Evolutionary conservation across 192 early-diverging fungal species (phyloP), one percentile per base, ranked within the genome.

Genomic region (Cetraspora pellucida): DNA sequence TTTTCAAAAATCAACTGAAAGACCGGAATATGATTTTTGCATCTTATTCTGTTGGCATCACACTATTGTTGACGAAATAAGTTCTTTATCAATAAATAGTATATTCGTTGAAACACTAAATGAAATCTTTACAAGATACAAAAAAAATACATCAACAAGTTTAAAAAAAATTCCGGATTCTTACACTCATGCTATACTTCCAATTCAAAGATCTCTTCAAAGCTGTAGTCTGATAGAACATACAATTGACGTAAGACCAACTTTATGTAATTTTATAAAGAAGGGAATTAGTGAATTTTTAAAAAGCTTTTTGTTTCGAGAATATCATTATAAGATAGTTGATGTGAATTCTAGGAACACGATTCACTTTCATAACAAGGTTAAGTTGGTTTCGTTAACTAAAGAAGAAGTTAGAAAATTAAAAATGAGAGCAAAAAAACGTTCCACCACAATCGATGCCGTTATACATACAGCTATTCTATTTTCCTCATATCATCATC

Each of bases 391-490:
- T 49, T 69, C 67, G 11, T 14, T 69, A 21, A 19, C 13, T 14
- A 10, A 16, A 69, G 45, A 47, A 19, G 43, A 69, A 23, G 44
- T 47, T 45, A 27, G 23, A 0, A 49, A 45, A 5, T 11, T 69
- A 21, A 69, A 21, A 16, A 21, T 11, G 10, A 17, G 23, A 6
- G 23, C 44, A 27, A 69, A 50, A 69, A 10, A 45, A 8, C n/a
- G 46, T 28, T 21, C 23, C 23, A 69, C 67, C 13, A 47, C 67
- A 14, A 9, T 69, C 49, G 44, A 69, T 47, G 43, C 67, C 6
- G 25, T 69, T 47, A 16, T 69, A 17, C 43, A 69, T 69, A 69
- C 67, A 19, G 67, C 67, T 10, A 45, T 50, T 49, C 13, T 69
- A 25, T 50, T 69, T 27, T 69, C 67, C 14, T 45, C 47, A 5